These are phyloP conservation scores for Blastocystis sp. DNA, from an alignment of 352 stramenopile species.

Conservation along the genomic window DNA sequence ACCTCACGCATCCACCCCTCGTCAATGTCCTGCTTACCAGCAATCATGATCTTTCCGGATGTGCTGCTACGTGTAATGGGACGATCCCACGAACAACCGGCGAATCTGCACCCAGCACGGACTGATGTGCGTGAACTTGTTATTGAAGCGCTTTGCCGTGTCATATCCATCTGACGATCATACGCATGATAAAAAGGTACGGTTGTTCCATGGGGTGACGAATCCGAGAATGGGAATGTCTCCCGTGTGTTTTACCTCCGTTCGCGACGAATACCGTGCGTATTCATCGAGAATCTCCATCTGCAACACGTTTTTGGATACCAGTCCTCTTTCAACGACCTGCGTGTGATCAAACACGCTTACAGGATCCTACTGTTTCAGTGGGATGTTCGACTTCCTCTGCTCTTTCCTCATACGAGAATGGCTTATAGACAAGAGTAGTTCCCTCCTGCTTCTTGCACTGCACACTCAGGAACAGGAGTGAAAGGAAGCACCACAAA, in stretches of 20 bases:
- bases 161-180: conserved; percentile 56
- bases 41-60: conserved; percentile 5
- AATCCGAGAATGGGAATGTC: conserved; percentile 62
- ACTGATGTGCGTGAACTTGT: conserved; percentile 67
- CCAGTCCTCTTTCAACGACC: conserved; percentile 43
- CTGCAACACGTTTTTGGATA: conserved; percentile 8
- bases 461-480: neutral
- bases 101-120: conserved; percentile 52
- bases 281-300: conserved; percentile 51
- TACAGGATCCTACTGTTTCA: neutral
- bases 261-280: neutral
- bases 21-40: conserved; percentile 44
- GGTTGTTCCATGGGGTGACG: conserved; percentile 65
- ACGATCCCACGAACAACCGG: neutral
- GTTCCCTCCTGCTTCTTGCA: neutral
- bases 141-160: conserved; percentile 40
- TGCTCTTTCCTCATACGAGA: neutral
- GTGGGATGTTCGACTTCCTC: neutral
- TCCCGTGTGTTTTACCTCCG: conserved; percentile 2
- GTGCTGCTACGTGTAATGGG: conserved; percentile 4
- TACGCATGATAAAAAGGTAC: neutral
- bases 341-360: neutral
- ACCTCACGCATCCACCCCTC: conserved; percentile 23
- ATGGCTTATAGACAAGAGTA: neutral
- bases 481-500: neutral